phyloP scores from a whole-genome alignment of 2,329 filamentous ascomycete species.

The Clarireedia monteithiana region DNA sequence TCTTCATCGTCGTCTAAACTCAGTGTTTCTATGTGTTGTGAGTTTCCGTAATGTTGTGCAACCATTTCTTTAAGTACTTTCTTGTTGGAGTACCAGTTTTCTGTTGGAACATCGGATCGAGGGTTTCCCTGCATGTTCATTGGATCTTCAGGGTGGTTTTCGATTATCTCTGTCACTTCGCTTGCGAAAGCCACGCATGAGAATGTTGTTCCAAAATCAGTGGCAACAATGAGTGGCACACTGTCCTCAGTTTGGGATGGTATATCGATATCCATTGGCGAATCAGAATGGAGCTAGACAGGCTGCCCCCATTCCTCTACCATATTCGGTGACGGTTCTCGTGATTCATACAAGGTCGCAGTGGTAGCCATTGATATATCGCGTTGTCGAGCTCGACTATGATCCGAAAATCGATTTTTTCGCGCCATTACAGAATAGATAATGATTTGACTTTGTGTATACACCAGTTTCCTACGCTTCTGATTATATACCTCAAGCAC shows the following conservation, averaged over 20 bases:
- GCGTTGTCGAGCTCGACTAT: no score
- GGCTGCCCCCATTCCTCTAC: background rate
- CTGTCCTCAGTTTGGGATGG: background rate
- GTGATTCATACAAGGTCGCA: background rate
- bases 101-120: conserved; percentile 13
- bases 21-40: background rate
- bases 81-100: conserved; percentile 13
- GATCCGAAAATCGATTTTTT: no score
- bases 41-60: background rate
- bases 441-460: no score
- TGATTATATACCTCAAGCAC: no score
- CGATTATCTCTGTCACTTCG: background rate
- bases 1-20: background rate
- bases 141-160: conserved; percentile 11
- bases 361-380: no score
- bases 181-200: conserved; percentile 14
- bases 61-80: background rate
- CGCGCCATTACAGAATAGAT: no score
- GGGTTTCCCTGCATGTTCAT: background rate
- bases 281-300: background rate
- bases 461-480: no score
- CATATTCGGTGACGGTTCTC: background rate
- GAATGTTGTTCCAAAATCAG: conserved; percentile 17
- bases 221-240: conserved; percentile 10
- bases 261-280: background rate